Base-by-base conservation (phyloP, 495 filamentous ascomycete genomes). In the Hypoxylon fuscum region DNA sequence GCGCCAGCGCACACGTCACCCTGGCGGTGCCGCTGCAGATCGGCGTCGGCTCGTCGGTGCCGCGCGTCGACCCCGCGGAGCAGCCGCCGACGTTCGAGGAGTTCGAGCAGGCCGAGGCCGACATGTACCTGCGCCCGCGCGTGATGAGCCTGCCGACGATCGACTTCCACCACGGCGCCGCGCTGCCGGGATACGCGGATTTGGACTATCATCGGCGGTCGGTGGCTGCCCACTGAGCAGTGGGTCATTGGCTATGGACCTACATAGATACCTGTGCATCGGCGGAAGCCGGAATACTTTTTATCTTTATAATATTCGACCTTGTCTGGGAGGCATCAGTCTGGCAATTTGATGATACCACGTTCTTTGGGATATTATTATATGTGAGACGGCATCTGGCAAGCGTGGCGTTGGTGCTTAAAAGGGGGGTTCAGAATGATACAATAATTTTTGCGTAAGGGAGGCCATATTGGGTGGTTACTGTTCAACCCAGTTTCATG, bases 11-110 rank as follows among this genome's bases (percentile, higher is more conserved):
- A 2, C 80, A 74, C 1, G 60, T 94, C 12, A 79, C 82, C 2
- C 75, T 97, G 9, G 85, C 84, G 42, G 57, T 97, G 5, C 94
- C 94, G 3, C 71, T 98, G 42, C 94, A 97, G 72, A 76, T 98
- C n/a, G 79, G 68, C 1, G 73, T 79, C 40, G 83, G 23, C 66
- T 55, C 35, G 12, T 53, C 11, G 42, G 51, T 9, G 35, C 62
- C 43, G 23, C 53, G 6, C 29, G 52, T 8, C 17, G 35, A 38
- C 21, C 21, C 68, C 12, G 44, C 69, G n/a, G 55, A 34, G 12
- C 42, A 53, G 5, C 64, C 64, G 29, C 78, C 79, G 1, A 74
- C 68, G 17, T 77, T 77, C 37, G 79, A 77, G 51, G 62, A 69
- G 18, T 67, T 59, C 2, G 75, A 71, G 29, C 37, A 66, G 8